These are phyloP conservation scores for Coemansia sp. DNA, from an alignment of 192 early-diverging fungal species.

Conservation along the genomic window DNA sequence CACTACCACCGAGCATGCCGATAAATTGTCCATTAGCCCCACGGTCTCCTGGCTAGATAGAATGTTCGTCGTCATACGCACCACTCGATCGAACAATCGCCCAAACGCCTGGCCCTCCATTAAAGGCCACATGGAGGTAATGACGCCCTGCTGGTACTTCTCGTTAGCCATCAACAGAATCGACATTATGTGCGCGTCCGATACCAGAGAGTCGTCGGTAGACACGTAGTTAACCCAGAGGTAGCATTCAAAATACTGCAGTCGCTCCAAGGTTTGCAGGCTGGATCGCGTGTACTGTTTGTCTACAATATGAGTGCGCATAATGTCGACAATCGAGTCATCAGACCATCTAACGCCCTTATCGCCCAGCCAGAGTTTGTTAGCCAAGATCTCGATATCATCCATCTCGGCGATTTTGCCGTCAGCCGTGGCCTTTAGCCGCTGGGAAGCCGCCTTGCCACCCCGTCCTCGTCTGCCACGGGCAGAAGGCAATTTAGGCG, in stretches of 20 bases:
- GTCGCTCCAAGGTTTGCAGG: slow-evolving; percentile 27
- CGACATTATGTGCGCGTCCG: slow-evolving; percentile 65
- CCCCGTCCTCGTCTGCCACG: neutral
- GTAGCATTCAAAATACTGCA: slow-evolving; percentile 55
- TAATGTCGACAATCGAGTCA: neutral
- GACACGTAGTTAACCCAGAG: slow-evolving; percentile 74
- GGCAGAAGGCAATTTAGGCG: neutral
- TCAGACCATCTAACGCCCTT: slow-evolving; percentile 14
- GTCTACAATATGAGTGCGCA: slow-evolving; percentile 8
- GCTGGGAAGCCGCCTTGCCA: neutral
- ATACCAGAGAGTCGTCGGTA: slow-evolving; percentile 4
- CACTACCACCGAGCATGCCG: slow-evolving; percentile 55
- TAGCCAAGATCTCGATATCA: slow-evolving; percentile 3
- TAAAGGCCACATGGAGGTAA: slow-evolving; percentile 5
- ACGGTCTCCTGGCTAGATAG: neutral
- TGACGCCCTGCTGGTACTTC: slow-evolving; percentile 76
- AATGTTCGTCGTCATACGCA: slow-evolving; percentile 4
- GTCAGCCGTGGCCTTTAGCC: neutral
- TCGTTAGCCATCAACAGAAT: slow-evolving; percentile 89
- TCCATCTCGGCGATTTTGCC: neutral
- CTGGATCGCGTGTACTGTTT: neutral
- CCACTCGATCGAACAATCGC: slow-evolving; percentile 40
- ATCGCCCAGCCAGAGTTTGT: slow-evolving; percentile 15
- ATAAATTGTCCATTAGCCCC: slow-evolving; percentile 28
- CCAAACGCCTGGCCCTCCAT: neutral